A percentile compares a stretch with the other conserved stretches of the same genome.
Conservation (phyloP, 1,284 basidiomycete genomes). For the Sporisorium iseilematis-ciliati region DNA sequence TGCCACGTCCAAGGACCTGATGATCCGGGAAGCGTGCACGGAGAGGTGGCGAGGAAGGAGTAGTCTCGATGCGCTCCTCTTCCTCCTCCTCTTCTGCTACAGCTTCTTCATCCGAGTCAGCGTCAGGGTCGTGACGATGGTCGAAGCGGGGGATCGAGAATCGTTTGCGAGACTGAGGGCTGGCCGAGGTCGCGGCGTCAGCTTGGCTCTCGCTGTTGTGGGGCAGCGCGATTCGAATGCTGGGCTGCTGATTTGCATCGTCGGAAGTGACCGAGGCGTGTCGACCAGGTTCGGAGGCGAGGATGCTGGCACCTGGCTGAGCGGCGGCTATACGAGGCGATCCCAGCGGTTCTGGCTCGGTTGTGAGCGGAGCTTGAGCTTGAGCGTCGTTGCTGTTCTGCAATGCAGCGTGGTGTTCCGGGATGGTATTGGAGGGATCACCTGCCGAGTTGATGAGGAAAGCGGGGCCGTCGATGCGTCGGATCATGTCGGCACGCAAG, state of each 20-base stretch:
- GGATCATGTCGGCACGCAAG: slow-evolving; percentile 67
- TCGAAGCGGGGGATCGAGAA: slow-evolving; percentile 45
- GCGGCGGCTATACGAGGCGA: slow-evolving; percentile 5
- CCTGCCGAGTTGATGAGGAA: slow-evolving; percentile 67
- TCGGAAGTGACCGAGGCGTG: slow-evolving; percentile 12
- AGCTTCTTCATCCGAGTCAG: slow-evolving; percentile 34
- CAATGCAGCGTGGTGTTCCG: slow-evolving; percentile 14
- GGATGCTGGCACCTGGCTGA: slow-evolving; percentile 30
- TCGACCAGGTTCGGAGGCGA: slow-evolving; percentile 14
- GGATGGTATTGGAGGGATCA: slow-evolving; percentile 43
- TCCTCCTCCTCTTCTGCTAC: slow-evolving; percentile 16
- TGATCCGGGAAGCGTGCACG: slow-evolving; percentile 43
- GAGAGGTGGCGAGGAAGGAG: slow-evolving; percentile 24
- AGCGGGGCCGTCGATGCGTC: slow-evolving; percentile 66
- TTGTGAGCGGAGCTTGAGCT: slow-evolving; percentile 3
- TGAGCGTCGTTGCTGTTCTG: background rate
- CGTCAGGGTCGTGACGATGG: slow-evolving; percentile 36
- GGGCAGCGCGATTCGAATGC: slow-evolving; percentile 47
- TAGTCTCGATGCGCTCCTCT: background rate
- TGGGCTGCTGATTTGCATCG: slow-evolving; percentile 21
- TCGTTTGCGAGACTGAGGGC: slow-evolving; percentile 15
- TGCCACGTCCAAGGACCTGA: slow-evolving; percentile 14
- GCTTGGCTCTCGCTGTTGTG: background rate
- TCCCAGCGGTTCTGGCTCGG: slow-evolving; percentile 14
- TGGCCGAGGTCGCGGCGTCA: background rate